Base-by-base conservation (phyloP, 2,329 filamentous ascomycete species). In the Microdochium bolleyi region DNA sequence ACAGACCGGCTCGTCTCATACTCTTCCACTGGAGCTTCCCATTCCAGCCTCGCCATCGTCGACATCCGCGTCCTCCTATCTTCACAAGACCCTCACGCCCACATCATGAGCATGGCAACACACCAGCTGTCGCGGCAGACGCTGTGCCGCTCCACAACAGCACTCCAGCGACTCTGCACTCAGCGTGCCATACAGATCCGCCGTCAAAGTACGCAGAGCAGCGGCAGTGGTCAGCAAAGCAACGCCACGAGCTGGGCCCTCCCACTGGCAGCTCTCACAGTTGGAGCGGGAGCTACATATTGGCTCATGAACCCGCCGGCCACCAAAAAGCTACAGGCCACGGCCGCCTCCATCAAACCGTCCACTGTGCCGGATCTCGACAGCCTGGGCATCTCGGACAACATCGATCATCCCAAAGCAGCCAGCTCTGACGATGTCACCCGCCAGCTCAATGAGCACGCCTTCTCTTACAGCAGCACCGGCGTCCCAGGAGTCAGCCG, bases 401-500 rank as follows among this genome's bases (percentile, higher is more conserved):
- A 60, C 49, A 56, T 66, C 24, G 52, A 54, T 8, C 64, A 61
- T 52, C 53, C 53, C 7, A 58, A 58, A n/a, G 49, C 57, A 1
- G 60, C 63, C 2, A 61, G 60, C 11, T 51, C 55, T 9, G 60
- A 62, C 24, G 60, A 61, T 2, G 60, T 66, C 51, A 65, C 63
- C 10, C 51, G n/a, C 24, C 60, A 59, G 55, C 55, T 67, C 46
- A 67, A 64, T 25, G 61, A 64, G 52, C 50, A 59, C 21, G 62
- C 62, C n/a, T 53, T 41, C 9, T 53, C 56, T 7, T 63, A 61
- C 52, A 54, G 54, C 13, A 50, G 50, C 5, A 48, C 48, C 19
- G 53, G 54, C 11, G 55, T 52, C 24, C 53, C 55, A 10, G 59
- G 57, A 11, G 53, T 67, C 14, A 54, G 38, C 24, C 57, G 62